Evolutionary conservation across 2,329 filamentous ascomycete species (phyloP), one percentile per base, ranked within the genome.

Genomic region (Colletotrichum sp.): DNA sequence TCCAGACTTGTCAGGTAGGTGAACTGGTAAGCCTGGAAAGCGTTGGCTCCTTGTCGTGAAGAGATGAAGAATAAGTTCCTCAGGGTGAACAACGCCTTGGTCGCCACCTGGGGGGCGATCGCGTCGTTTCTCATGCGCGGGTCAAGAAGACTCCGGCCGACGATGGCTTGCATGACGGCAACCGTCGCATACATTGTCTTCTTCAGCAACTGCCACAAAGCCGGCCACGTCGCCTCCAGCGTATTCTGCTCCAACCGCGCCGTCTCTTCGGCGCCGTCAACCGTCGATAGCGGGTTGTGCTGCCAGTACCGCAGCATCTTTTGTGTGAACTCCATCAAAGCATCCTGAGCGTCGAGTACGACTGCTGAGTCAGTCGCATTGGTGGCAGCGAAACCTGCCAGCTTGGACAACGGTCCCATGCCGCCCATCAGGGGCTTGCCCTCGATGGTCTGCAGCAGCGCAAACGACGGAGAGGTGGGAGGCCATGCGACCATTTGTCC

Each of bases 1-100:
- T 98, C 96, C 77, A 98, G 92, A 5, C 95, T 93, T 1, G 94
- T 92, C 26, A 98, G 89, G 80, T 96, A 95, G 30, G 95, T 93
- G 81, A 98, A 98, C 3, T 91, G 92, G 83, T 98, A 96, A 74
- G 95, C 94, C 70, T 96, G 95, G 80, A 98, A 98, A 2, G 92
- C 90, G 76, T 90, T 91, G 72, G 93, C 92, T 24, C 94, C 93
- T 71, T 94, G 90, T 52, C 94, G 90, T 16, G 92, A 93, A 1
- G 95, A 95, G 77, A 98, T 92, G 82, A 98, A 98, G 84, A 93
- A 95, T 24, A 98, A 86, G 80, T 95, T 94, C 32, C 95, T 92
- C 13, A 98, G 90, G 15, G 92, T 92, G 76, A 94, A 92, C 18
- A 98, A 88, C 2, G 93, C 91, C 82, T 94, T 94, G 61, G 92